Conservation (phyloP, 2,329 filamentous ascomycete species). For the Coleophoma cylindrospora region DNA sequence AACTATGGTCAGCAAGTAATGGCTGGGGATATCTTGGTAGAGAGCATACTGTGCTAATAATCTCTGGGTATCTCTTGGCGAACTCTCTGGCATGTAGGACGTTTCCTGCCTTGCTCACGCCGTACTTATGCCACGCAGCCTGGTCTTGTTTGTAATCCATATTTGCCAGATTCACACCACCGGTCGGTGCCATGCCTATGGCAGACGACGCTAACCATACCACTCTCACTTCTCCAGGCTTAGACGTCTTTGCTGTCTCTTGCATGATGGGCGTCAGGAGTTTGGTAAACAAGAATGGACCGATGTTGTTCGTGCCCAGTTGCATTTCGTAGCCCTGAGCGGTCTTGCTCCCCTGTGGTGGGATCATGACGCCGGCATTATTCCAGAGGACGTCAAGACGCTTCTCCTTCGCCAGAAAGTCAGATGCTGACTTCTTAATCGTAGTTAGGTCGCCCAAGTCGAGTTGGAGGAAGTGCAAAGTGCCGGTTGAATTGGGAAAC, state of each 20-base stretch:
- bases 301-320: conserved; percentile 31
- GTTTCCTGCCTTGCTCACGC: conserved; percentile 21
- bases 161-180: conserved; percentile 19
- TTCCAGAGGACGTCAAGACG: conserved; percentile 35
- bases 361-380: conserved; percentile 34
- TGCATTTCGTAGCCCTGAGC: conserved; percentile 30
- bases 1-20: neutral
- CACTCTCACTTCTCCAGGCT: conserved; percentile 24
- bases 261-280: conserved; percentile 28
- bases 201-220: conserved; percentile 28
- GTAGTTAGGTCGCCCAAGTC: conserved; percentile 33
- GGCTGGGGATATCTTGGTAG: too few species aligned
- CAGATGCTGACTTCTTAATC: conserved; percentile 30
- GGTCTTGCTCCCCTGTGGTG: conserved; percentile 27
- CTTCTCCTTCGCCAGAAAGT: conserved; percentile 29
- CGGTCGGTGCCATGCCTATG: conserved; percentile 8
- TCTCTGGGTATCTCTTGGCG: conserved; percentile 16
- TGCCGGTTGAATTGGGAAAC: conserved; percentile 25
- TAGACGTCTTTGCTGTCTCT: conserved; percentile 21
- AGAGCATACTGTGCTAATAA: conserved; percentile 19
- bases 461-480: conserved; percentile 30
- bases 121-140: conserved; percentile 14
- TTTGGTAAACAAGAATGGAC: conserved; percentile 32
- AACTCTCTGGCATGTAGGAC: conserved; percentile 17
- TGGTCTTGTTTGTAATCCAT: conserved; percentile 18